Evolutionary conservation across 768 basidiomycete species (phyloP), one percentile per base, ranked within the genome.

Genomic region (Mycena vitilis): DNA sequence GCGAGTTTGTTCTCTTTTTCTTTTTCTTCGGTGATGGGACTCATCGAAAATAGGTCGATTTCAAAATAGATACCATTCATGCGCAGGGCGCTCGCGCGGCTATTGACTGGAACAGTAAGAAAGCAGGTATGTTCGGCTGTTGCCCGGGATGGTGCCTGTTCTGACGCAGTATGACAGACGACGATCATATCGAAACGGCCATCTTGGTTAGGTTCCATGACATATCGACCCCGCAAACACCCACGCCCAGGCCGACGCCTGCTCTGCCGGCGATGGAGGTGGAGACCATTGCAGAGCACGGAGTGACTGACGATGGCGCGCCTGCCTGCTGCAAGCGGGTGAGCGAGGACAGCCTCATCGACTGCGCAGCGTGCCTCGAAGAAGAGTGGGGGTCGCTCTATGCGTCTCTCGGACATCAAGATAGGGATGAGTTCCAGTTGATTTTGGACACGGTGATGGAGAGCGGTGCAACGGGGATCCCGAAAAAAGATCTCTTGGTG

Each of bases 51-150:
- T 59, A 95, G 94, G 85, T 94, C 25, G 88, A 92, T 54, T 90
- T 96, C 72, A 83, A 82, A 40, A 79, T 96, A 38, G 93, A 96
- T 72, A 87, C 89, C 1, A 81, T 86, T 13, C 84, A 87, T 58
- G 82, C 90, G 15, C 88, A 85, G 69, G 80, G 82, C 7, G 85
- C 88, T 45, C 86, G 90, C 9, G 76, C 82, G 30, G 80, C 77
- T 13, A 80, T 92, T 42, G 93, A 95, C 74, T 95, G 91, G 88
- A 94, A 94, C 72, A 97, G 94, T 78, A 95, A 95, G 81, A 94
- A 94, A 84, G 91, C 92, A 71, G 93, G 94, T 92, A 69, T 63
- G 83, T 76, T 10, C 44, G 13, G 44, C 22, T 56, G 55, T 60
- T 42, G 54, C 16, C 30, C 45, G 36, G 38, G 37, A 63, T 60